Base-by-base conservation (phyloP, 1,139 yeast genomes). In the Tardiomyces depauwii region DNA sequence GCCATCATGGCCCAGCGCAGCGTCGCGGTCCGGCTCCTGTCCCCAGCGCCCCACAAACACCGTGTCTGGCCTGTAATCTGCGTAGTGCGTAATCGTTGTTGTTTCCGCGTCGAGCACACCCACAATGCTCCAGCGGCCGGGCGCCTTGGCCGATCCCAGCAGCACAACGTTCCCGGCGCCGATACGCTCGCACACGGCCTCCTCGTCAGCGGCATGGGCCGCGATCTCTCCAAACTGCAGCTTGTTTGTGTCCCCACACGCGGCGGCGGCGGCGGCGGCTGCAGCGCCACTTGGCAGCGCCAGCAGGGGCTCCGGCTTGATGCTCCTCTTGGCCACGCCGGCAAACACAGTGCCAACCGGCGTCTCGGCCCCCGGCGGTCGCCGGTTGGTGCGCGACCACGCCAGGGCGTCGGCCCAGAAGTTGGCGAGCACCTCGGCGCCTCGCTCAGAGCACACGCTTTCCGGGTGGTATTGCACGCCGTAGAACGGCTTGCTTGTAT, bases 401-500 rank as follows among this genome's bases (percentile, higher is more conserved):
- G 55, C 51, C 1, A 48, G 44, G 0, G 93, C 86, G 30, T 78
- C 52, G 0, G 49, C 33, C 67, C 86, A 74, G 60, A 91, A 91
- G 58, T 83, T 84, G 19, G 55, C 53, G 2, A 89, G 61, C 47
- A 91, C 63, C 7, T 64, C 60, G 2, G 62, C 70, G 1, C 98
- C 98, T 44, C 66, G 59, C 12, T 71, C 67, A 0, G 97, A 88
- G 57, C 96, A 87, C 40, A 91, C 77, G 0, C 96, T 87, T 59
- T 93, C 99, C 0, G 98, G 98, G 58, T 93, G 99, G 58, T 89
- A 93, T 57, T 93, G 99, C 1, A 93, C 96, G 0, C 96, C 98
- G 64, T 73, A 89, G 65, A 83, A 84, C 0, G 97, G 97, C 25
- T 69, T 64, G 0, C 45, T 25, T 0, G 46, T 55, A 57, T 86